Base-by-base conservation (phyloP, 139 green algal species). In the Yamagishiella unicocca region DNA sequence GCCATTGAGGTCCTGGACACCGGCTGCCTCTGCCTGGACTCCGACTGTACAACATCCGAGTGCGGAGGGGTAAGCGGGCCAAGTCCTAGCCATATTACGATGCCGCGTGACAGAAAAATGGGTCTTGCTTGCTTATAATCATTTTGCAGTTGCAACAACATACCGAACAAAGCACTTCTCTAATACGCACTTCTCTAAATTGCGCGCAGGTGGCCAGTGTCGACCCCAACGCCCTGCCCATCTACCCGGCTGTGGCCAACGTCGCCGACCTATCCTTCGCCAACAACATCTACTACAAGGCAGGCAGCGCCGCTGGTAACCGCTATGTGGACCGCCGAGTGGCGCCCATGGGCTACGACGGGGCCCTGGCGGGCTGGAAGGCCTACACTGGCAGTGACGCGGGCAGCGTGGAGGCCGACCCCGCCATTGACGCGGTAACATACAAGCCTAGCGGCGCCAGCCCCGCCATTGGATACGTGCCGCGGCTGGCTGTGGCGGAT, bases 1-100 rank as follows among this genome's bases (percentile, higher is more conserved):
- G 67, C 67, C 35, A 58, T 87, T 33, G 82, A 87, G 46, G 82
- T 87, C n/a, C 46, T 87, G 46, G 82, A 87, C 50, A 61, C 24
- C 25, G 82, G 82, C 67, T 87, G 82, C 67, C 10, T 61, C n/a
- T 87, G 82, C 53, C 25, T 67, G 1, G 37, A 80, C 66, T 46
- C 46, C 12, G 67, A 71, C 25, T 87, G 82, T 46, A 72, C 46
- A 22, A 1, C 31, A 27, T 35, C 67, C 25, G 82, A 87, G 67
- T 79, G 82, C 66, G 53, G 9, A 14, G 43, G 82, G 33, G 66
- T 71, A n/a, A 71, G 62, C n/a, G n/a, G n/a, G n/a, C n/a, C n/a
- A n/a, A n/a, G n/a, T n/a, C n/a, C n/a, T n/a, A n/a, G n/a, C n/a
- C n/a, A n/a, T n/a, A n/a, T n/a, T n/a, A n/a, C n/a, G n/a, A n/a